A percentile compares a stretch with the other conserved stretches of the same genome.
Evolutionary conservation across 2,329 filamentous ascomycete genomes (phyloP).

Genomic region (Rutstroemia sp.): DNA sequence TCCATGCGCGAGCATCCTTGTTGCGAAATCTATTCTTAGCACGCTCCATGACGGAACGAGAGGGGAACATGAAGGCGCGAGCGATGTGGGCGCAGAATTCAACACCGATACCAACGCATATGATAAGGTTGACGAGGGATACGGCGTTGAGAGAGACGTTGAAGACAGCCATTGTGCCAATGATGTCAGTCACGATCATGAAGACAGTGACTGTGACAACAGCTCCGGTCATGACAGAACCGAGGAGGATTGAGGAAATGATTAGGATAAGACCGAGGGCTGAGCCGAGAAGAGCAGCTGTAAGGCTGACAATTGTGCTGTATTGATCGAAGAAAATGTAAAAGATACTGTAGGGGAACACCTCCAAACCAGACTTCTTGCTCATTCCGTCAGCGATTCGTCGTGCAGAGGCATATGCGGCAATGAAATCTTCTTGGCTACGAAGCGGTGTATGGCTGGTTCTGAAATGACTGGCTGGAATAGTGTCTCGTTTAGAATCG

Average conservation of each 20-base stretch:
- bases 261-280: constrained; percentile 80
- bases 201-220: constrained; percentile 80
- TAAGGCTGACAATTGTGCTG: constrained; percentile 72
- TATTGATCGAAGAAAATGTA: constrained; percentile 99
- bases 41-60: constrained; percentile 70
- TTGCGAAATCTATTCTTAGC: constrained; percentile 72
- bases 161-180: constrained; percentile 87
- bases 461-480: constrained; percentile 84
- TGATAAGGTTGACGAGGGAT: constrained; percentile 90
- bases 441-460: constrained; percentile 81
- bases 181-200: constrained; percentile 92
- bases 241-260: constrained; percentile 72
- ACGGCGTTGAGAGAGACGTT: constrained; percentile 90
- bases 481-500: constrained; percentile 56
- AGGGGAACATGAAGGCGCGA: constrained; percentile 91
- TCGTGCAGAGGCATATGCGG: constrained; percentile 79
- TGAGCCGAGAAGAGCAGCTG: constrained; percentile 70
- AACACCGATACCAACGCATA: constrained; percentile 92
- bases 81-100: constrained; percentile 98
- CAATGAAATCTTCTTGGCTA: constrained; percentile 88
- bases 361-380: constrained; percentile 62
- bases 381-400: constrained; percentile 76
- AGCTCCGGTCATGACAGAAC: constrained; percentile 71
- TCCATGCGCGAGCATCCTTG: constrained; percentile 82
- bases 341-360: constrained; percentile 96